Conservation (phyloP, 2,329 filamentous ascomycete genomes). For the Arthrobotrys conoides region DNA sequence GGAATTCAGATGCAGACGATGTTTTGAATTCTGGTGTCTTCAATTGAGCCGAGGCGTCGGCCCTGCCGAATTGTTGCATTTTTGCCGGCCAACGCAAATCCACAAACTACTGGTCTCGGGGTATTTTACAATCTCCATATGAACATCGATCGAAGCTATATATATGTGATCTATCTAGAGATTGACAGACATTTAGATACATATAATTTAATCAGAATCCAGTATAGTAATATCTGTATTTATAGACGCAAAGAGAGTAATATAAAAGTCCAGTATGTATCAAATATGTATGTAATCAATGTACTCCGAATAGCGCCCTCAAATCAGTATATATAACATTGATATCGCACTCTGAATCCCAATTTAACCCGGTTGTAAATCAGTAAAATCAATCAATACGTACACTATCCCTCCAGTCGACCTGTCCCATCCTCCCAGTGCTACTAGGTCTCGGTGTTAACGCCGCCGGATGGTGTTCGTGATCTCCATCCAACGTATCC, state of each 20-base stretch:
- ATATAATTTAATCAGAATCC: too few relatives aligned
- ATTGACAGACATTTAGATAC: too few relatives aligned
- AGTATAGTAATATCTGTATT: too few relatives aligned
- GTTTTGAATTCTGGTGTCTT: constrained; percentile 15
- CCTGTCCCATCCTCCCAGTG: constrained; percentile 8
- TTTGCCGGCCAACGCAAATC: constrained; percentile 3
- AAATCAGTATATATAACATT: too few relatives aligned
- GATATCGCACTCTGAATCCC: too few relatives aligned
- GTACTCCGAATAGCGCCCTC: too few relatives aligned
- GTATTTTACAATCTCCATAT: background rate
- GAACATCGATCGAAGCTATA: too few relatives aligned
- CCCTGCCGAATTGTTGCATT: constrained; percentile 36
- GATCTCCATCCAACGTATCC: constrained; percentile 38
- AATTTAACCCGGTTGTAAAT: too few relatives aligned
- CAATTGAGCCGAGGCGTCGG: constrained; percentile 56
- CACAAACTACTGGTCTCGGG: background rate
- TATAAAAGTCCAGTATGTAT: too few relatives aligned
- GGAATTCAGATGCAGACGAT: constrained; percentile 9
- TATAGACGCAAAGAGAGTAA: too few relatives aligned
- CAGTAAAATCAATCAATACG: constrained; percentile 15
- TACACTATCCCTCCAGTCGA: constrained; percentile 44
- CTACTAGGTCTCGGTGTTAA: constrained; percentile 41
- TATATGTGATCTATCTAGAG: too few relatives aligned
- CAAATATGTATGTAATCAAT: too few relatives aligned
- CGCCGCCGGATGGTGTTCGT: constrained; percentile 28